Conservation (phyloP, 208 protist species). For the Leptomonas seymouri region DNA sequence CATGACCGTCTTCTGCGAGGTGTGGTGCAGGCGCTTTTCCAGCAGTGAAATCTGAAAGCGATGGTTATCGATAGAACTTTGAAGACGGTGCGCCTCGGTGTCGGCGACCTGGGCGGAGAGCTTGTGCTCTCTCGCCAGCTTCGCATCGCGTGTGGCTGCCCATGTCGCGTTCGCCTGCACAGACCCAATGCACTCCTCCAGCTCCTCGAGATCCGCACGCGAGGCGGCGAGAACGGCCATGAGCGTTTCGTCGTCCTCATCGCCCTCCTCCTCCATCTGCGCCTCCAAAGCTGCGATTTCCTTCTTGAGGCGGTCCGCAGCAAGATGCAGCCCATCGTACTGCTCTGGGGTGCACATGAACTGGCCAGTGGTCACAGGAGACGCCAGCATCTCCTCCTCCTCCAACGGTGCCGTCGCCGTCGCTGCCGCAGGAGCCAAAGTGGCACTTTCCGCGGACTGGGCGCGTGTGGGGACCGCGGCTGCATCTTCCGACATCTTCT, state of each 20-base stretch:
- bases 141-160: conserved; percentile 64
- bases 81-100: conserved; percentile 47
- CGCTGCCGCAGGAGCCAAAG: not conserved
- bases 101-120: conserved; percentile 29
- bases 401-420: not conserved
- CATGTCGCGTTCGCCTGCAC: conserved; percentile 76
- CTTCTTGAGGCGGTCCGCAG: conserved; percentile 71
- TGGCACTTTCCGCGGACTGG: not conserved
- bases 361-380: conserved; percentile 16
- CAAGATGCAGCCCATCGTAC: conserved; percentile 89
- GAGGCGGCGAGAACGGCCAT: conserved; percentile 91
- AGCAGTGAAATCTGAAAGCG: conserved; percentile 82
- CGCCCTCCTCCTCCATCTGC: conserved; percentile 85
- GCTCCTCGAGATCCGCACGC: conserved; percentile 85
- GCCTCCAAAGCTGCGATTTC: conserved; percentile 83
- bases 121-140: conserved; percentile 46
- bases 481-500: not conserved
- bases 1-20: conserved; percentile 62
- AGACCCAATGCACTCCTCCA: conserved; percentile 83
- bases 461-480: not conserved
- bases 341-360: conserved; percentile 90
- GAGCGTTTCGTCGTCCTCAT: conserved; percentile 93
- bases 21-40: conserved; percentile 85
- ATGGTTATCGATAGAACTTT: conserved; percentile 68
- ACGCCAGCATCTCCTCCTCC: conserved; percentile 2